Conservation (phyloP, 331 rosid genomes). For the Rhamnella rubrinervis region DNA sequence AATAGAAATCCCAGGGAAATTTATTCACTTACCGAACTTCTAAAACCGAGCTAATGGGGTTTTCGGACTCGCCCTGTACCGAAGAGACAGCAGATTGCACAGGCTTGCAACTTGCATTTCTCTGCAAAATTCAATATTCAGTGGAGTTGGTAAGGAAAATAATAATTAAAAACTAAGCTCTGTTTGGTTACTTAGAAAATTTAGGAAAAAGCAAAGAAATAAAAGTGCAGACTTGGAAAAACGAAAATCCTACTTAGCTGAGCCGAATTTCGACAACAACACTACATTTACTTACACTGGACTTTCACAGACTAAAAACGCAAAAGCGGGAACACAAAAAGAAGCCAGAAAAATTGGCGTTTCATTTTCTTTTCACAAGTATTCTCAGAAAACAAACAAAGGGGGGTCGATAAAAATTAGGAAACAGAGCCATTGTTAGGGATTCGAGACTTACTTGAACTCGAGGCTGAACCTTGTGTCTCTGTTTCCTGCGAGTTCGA, state of each 20-base stretch:
- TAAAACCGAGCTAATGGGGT: constrained; percentile 17
- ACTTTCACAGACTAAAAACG: neutral
- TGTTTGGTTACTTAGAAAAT: constrained; percentile 15
- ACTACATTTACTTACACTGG: neutral
- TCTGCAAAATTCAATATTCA: constrained; percentile 37
- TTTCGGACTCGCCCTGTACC: constrained; percentile 37
- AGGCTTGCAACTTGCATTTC: constrained; percentile 36
- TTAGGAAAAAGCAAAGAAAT: neutral
- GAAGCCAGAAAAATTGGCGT: neutral
- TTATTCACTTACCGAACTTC: constrained; percentile 49
- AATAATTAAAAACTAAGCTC: constrained; percentile 17
- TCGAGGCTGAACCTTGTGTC: constrained; percentile 43
- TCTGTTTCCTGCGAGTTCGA: constrained; percentile 43
- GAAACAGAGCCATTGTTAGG: neutral
- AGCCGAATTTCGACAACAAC: neutral
- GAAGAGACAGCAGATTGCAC: constrained; percentile 37
- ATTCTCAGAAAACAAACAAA: constrained; percentile 4
- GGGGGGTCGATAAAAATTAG: neutral
- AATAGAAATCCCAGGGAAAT: neutral
- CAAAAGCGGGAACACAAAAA: constrained; percentile 2
- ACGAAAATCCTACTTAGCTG: neutral
- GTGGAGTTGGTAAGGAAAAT: neutral
- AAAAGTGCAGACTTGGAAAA: neutral
- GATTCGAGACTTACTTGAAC: constrained; percentile 36
- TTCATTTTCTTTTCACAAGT: neutral